phyloP scores from a whole-genome alignment of 306 rosid species.

The Argentina anserina region DNA sequence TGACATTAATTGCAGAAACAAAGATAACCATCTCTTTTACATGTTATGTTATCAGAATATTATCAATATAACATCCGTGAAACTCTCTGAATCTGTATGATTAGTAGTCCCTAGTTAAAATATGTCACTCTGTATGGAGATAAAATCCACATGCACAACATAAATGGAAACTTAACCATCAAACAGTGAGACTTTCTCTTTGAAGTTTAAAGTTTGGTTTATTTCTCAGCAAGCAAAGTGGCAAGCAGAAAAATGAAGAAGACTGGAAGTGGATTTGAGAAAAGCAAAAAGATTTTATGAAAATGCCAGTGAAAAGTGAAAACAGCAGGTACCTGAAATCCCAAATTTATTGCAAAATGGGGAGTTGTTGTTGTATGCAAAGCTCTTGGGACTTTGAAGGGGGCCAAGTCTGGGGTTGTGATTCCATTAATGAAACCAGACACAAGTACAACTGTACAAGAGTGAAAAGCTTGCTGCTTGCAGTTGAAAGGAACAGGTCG shows the following conservation, averaged over 20 bases:
- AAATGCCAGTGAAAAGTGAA: background rate
- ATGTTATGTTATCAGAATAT: background rate
- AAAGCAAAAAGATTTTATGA: background rate
- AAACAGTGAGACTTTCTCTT: background rate
- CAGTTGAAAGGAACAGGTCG: background rate
- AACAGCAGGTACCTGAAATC: conserved; percentile 2
- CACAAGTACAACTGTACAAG: background rate
- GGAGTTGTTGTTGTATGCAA: background rate
- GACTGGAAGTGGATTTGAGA: background rate
- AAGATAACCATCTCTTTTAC: background rate
- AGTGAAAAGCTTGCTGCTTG: background rate
- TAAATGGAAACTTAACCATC: background rate
- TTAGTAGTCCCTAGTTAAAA: background rate
- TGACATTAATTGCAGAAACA: background rate
- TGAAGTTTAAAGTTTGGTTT: background rate
- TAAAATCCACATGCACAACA: background rate
- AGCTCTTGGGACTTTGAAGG: background rate
- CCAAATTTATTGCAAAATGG: background rate
- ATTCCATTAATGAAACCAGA: background rate
- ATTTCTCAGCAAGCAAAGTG: conserved; percentile 14
- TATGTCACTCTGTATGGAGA: background rate
- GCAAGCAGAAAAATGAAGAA: background rate
- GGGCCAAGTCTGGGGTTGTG: background rate
- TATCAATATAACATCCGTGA: background rate
- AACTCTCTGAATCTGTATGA: background rate